These are phyloP conservation scores for Fusarium globosum DNA, from an alignment of 2,329 filamentous ascomycete genomes.

Conservation along the genomic window DNA sequence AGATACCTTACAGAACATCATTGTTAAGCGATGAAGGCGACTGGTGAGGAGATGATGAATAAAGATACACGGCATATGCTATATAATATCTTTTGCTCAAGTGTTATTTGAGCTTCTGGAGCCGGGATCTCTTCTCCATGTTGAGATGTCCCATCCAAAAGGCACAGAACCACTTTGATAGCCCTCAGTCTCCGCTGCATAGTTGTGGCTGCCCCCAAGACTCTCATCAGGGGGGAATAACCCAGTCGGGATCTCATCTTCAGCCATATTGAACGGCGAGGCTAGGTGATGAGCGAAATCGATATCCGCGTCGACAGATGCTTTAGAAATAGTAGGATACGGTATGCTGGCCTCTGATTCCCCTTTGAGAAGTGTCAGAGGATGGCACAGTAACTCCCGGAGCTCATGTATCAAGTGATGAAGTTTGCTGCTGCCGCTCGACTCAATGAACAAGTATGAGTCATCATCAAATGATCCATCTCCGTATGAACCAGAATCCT, in stretches of 20 bases:
- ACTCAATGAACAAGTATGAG: neutral
- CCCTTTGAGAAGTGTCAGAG: neutral
- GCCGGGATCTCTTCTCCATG: neutral
- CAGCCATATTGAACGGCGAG: neutral
- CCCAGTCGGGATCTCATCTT: too few species aligned
- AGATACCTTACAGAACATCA: neutral
- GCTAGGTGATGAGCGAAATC: neutral
- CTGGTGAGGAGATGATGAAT: too few species aligned
- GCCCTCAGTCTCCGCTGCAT: too few species aligned
- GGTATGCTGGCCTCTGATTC: rapidly evolving
- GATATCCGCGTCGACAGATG: neutral
- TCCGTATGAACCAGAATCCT: rapidly evolving
- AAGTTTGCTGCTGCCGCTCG: rapidly evolving
- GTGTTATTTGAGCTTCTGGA: too few species aligned
- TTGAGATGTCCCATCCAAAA: neutral
- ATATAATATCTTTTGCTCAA: too few species aligned
- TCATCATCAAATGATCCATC: rapidly evolving
- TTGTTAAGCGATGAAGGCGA: neutral
- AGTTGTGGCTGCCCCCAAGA: too few species aligned
- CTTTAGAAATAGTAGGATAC: neutral
- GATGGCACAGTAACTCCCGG: neutral
- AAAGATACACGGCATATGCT: too few species aligned
- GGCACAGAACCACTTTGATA: neutral
- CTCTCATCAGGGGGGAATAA: too few species aligned
- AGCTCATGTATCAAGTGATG: neutral